phyloP scores from a whole-genome alignment of 1,139 yeast genomes.

The Scheffersomyces segobiensis region DNA sequence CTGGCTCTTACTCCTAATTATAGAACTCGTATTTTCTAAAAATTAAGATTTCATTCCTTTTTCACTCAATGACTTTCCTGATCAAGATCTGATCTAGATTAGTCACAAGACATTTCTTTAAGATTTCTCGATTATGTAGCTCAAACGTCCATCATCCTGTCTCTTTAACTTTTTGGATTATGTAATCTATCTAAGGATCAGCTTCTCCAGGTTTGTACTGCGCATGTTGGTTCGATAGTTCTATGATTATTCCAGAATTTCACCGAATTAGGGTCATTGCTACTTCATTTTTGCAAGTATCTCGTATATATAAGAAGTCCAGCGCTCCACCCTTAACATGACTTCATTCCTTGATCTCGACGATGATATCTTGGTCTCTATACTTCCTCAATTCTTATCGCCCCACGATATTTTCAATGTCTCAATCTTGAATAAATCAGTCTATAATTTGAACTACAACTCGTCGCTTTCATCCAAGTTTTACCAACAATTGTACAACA shows the following conservation, averaged over 20 bases:
- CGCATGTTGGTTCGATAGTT: neutral
- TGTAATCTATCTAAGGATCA: neutral
- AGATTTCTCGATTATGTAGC: neutral
- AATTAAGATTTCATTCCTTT: neutral
- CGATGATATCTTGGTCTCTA: constrained; percentile 46
- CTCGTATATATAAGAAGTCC: neutral
- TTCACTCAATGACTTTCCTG: neutral
- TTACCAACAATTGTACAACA: constrained; percentile 51
- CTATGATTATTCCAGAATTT: neutral
- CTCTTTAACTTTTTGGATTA: neutral
- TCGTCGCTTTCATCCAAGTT: constrained; percentile 32
- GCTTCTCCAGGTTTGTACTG: neutral
- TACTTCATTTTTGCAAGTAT: neutral
- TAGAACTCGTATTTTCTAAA: neutral
- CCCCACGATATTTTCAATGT: constrained; percentile 49
- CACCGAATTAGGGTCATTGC: neutral
- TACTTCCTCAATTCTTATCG: constrained; percentile 37
- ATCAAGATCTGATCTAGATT: neutral
- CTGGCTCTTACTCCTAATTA: no score
- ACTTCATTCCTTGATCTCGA: constrained; percentile 29
- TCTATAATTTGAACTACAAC: constrained; percentile 21
- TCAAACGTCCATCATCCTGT: neutral
- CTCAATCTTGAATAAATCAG: constrained; percentile 43
- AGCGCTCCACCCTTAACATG: constrained; percentile 1
- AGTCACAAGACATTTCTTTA: no score